Evolutionary conservation across 148 eudicot genomes (phyloP), one percentile per base, ranked within the genome.

Genomic region (Euryodendron excelsum): DNA sequence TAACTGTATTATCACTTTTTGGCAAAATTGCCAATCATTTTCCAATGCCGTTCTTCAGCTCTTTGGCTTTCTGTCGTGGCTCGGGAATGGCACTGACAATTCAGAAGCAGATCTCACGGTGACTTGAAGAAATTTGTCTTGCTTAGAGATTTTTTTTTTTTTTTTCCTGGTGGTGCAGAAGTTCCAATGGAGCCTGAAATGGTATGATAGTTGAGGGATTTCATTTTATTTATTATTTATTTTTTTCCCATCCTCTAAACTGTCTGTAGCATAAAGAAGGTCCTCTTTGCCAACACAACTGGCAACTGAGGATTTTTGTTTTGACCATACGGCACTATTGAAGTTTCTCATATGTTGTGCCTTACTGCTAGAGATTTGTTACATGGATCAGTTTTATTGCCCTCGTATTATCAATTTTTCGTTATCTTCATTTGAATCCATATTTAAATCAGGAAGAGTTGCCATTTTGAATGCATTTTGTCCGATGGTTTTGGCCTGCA

Each of bases 181-280:
- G 68, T 3, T 30, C 39, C 68, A 68, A 23, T 20, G 39, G 73
- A 44, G 73, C 12, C 31, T 37, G 28, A 5, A 37, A 73, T 12
- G 76, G 65, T 39, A 74, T 23, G 47, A 39, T 27, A 59, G 21
- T 74, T 58, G 25, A 21, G 77, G 52, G 18, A 2, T 59, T 25
- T 47, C 25, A 10, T 6, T 27, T 25, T n/a, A 7, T 6, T 68
- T 68, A 60, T 39, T 68, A 68, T 68, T 60, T 28, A 44, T 23
- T 37, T 12, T 39, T 45, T 5, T 30, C 14, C 41, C 0, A 28
- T 61, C 69, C 7, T 75, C 56, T 44, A 62, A 39, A 20, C 1
- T 41, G 13, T 75, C n/a, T 61, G 69, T 61, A 45, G 77, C 67
- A 58, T 59, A 56, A 37, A 34, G 63, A 13, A 34, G 30, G 27